Percentiles rank a stretch among this genome's conserved stretches.
These are phyloP conservation scores for Lantana camara DNA, from an alignment of 257 asterid genomes.

Conservation along the genomic window DNA sequence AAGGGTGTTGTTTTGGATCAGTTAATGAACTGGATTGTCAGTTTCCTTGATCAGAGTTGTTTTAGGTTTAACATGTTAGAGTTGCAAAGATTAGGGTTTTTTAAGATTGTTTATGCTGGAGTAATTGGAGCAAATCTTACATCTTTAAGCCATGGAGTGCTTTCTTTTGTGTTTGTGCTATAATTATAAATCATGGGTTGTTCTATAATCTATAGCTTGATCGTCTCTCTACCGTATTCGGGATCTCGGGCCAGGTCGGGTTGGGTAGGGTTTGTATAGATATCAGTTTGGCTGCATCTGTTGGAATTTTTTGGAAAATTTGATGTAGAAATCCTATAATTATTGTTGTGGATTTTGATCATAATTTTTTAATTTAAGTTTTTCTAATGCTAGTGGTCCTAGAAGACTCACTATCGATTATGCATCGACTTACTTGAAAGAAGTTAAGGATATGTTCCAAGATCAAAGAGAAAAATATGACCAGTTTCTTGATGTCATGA, in stretches of 20 bases:
- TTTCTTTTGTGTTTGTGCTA: background rate
- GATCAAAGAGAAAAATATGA: conserved; percentile 68
- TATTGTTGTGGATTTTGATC: conserved; percentile 11
- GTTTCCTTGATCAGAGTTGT: conserved; percentile 29
- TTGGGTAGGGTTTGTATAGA: too few relatives aligned
- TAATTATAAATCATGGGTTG: too few relatives aligned
- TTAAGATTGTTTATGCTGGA: conserved; percentile 23
- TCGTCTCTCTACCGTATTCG: too few relatives aligned
- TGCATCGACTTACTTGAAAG: conserved; percentile 59
- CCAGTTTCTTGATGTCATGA: conserved; percentile 70
- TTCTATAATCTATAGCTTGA: too few relatives aligned
- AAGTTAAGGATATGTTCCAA: conserved; percentile 66
- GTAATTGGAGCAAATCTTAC: conserved; percentile 22
- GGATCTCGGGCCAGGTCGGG: background rate
- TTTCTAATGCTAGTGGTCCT: conserved; percentile 31
- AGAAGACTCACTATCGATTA: conserved; percentile 60
- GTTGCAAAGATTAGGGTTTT: conserved; percentile 18
- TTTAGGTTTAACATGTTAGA: conserved; percentile 23
- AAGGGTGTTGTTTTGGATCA: conserved; percentile 23
- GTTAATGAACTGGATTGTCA: conserved; percentile 29
- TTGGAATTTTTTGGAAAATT: background rate
- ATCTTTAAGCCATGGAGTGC: conserved; percentile 30
- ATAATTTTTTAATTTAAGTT: conserved; percentile 8
- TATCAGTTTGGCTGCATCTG: too few relatives aligned
- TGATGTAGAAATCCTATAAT: background rate